Evolutionary conservation across 1,284 basidiomycete species (phyloP).

Genomic region (Pascua sp.): DNA sequence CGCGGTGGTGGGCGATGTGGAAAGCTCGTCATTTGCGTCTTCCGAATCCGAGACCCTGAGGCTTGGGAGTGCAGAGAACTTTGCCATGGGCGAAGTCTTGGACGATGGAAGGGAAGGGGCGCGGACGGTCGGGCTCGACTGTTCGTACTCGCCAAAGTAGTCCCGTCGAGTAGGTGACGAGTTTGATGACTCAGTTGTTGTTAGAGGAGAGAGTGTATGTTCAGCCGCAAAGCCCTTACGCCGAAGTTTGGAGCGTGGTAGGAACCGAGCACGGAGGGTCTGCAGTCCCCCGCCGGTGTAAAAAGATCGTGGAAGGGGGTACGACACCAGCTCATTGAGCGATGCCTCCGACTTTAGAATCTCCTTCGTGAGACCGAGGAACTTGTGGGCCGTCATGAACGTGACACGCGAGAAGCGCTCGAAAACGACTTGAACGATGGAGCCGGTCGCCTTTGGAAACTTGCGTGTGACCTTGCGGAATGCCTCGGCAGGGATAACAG

Average conservation of each 20-base stretch:
- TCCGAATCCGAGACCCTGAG: background rate
- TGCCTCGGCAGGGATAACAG: conserved; percentile 97
- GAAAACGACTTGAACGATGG: conserved; percentile 69
- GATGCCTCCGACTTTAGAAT: conserved; percentile 93
- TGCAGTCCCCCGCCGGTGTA: conserved; percentile 92
- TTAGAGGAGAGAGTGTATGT: too few relatives aligned
- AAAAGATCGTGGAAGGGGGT: conserved; percentile 85
- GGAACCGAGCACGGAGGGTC: conserved; percentile 76
- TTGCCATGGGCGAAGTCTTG: conserved; percentile 24
- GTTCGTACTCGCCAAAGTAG: conserved; percentile 44
- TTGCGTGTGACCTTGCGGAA: conserved; percentile 80
- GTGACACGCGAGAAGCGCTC: conserved; percentile 96
- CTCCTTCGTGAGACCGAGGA: conserved; percentile 90
- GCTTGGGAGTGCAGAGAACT: conserved; percentile 2
- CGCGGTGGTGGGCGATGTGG: background rate
- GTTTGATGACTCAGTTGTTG: too few relatives aligned
- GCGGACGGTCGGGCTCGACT: conserved; percentile 37
- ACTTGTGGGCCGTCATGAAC: conserved; percentile 86
- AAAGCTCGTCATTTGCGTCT: background rate
- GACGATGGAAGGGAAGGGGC: conserved; percentile 38
- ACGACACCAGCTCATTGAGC: conserved; percentile 93
- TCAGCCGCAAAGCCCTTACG: too few relatives aligned
- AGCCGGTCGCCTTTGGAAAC: conserved; percentile 92
- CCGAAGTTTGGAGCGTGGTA: conserved; percentile 8
- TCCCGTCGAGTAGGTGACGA: conserved; percentile 21